These are phyloP conservation scores for Hippophae gyantsensis DNA, from an alignment of 306 rosid genomes.

Conservation along the genomic window DNA sequence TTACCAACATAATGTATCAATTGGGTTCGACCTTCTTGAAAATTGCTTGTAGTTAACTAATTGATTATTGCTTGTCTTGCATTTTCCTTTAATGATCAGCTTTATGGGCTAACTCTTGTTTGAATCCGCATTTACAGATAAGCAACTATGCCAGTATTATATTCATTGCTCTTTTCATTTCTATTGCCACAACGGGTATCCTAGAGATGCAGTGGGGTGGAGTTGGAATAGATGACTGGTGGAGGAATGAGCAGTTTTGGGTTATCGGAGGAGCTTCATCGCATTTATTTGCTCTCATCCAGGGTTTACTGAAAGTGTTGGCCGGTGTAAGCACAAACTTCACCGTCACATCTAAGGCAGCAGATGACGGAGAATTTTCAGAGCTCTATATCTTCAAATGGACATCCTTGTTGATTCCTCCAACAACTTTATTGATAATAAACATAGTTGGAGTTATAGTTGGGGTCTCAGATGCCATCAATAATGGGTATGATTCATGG, in stretches of 20 bases:
- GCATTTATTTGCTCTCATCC: constrained; percentile 81
- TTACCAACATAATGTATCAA: too few species aligned
- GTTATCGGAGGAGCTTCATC: constrained; percentile 94
- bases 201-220: constrained; percentile 99
- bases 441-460: constrained; percentile 79
- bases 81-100: too few species aligned
- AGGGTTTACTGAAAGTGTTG: constrained; percentile 87
- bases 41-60: too few species aligned
- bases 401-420: constrained; percentile 82
- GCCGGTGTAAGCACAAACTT: constrained; percentile 91
- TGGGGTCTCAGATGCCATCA: constrained; percentile 85
- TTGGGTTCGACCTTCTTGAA: too few species aligned
- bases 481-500: constrained; percentile 93
- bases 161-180: constrained; percentile 85
- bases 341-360: constrained; percentile 92
- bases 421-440: constrained; percentile 65
- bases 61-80: too few species aligned
- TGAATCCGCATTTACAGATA: constrained; percentile 41
- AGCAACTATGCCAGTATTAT: constrained; percentile 90
- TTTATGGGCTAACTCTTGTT: too few species aligned
- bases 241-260: constrained; percentile 99
- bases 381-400: constrained; percentile 93
- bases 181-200: constrained; percentile 81
- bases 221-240: constrained; percentile 87
- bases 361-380: constrained; percentile 87